Conservation (phyloP, 306 rosid species). For the Ormosia emarginata region DNA sequence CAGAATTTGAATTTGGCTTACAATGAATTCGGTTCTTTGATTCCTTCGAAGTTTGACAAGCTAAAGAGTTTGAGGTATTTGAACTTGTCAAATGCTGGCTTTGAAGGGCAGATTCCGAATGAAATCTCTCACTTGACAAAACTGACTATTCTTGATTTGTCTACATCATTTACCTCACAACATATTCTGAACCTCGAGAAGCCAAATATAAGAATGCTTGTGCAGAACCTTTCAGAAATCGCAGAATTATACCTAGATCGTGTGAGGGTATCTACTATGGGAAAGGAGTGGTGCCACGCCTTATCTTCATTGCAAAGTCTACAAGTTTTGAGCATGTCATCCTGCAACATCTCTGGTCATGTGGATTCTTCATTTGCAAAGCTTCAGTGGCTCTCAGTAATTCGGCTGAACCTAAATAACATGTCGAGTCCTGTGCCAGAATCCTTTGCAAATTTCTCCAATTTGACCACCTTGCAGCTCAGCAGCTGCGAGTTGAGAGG, state of each 20-base stretch:
- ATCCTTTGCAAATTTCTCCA: constrained; percentile 5
- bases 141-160: constrained; percentile 16
- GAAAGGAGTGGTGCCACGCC: constrained; percentile 37
- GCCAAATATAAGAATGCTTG: neutral
- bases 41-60: constrained; percentile 5
- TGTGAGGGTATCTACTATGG: constrained; percentile 19
- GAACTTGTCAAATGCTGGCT: constrained; percentile 27
- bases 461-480: constrained; percentile 11
- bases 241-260: constrained; percentile 37
- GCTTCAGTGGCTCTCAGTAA: neutral
- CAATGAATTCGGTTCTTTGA: neutral
- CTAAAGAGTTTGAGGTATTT: constrained; percentile 19
- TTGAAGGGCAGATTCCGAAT: constrained; percentile 17
- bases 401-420: constrained; percentile 3
- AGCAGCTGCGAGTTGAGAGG: neutral
- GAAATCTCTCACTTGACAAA: constrained; percentile 24
- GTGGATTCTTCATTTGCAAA: constrained; percentile 18
- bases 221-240: constrained; percentile 34
- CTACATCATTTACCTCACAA: neutral
- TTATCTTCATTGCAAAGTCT: neutral
- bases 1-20: constrained; percentile 23
- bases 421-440: constrained; percentile 14
- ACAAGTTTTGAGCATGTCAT: constrained; percentile 25
- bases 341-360: constrained; percentile 26
- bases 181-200: constrained; percentile 5